Base-by-base conservation (phyloP, 2,329 filamentous ascomycete genomes). In the Fusarium continuum region DNA sequence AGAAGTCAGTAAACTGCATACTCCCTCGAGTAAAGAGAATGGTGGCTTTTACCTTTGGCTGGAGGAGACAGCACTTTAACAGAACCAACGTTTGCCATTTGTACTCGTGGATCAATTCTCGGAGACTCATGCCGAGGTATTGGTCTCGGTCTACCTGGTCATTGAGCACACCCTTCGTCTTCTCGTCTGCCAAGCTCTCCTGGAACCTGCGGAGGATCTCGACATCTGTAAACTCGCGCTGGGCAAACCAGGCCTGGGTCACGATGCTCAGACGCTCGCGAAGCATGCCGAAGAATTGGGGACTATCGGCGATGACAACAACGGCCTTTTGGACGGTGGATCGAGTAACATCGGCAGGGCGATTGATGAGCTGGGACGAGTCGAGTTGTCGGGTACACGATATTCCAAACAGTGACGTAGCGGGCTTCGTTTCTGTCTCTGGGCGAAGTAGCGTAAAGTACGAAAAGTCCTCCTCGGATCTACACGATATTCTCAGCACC, bases 291-390 rank as follows among this genome's bases (percentile, higher is more conserved):
- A 99, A 96, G 71, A 88, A 88, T 73, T 95, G 91, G 8, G 95
- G 95, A 63, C 88, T 92, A 76, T 97, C 92, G 50, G 92, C 93
- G 68, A 99, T 92, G 51, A 97, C 93, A 39, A 99, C 94, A 4
- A 99, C 93, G 13, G 94, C 95, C 80, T 99, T 99, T 76, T 99
- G 95, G 35, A 99, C 95, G 2, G 95, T 97, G 58, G 92, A 97
- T 61, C 95, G 86, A n/a, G 95, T 99, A 46, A 99, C 95, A 55
- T 98, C 94, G 45, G 90, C 82, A 1, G 93, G 91, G 23, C 92
- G 87, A 73, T 91, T 88, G 66, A 92, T 84, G 62, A 99, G 82
- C 70, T 88, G 83, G 13, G 87, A 87, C 14, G 93, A 85, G 72
- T 96, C 91, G 72, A 99, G 85, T 79, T 98, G 95, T 57, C 94